Evolutionary conservation across 495 filamentous ascomycete genomes (phyloP).

Genomic region (Amphirosellinia nigrospora): DNA sequence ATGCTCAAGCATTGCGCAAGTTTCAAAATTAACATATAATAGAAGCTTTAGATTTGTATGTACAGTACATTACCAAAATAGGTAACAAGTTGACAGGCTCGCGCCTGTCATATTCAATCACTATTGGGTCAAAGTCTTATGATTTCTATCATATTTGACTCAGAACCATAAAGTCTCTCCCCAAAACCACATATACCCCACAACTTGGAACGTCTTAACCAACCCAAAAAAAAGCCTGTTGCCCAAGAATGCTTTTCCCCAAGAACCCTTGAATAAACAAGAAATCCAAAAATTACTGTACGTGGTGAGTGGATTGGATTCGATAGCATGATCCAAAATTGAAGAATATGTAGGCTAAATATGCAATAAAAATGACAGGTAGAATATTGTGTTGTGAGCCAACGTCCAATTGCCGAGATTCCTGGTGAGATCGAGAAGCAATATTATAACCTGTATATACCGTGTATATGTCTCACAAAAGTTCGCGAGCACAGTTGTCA

Average conservation of each 20-base stretch:
- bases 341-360: conserved; percentile 3
- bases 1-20: no score
- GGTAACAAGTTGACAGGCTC: conserved; percentile 1
- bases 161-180: neutral
- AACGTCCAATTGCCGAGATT: neutral
- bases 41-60: conserved; percentile 16
- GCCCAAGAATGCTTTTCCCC: neutral
- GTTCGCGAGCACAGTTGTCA: neutral
- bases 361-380: neutral
- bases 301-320: neutral
- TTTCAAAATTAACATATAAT: neutral
- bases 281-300: conserved; percentile 4
- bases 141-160: neutral
- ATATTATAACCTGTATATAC: conserved; percentile 9
- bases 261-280: neutral
- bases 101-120: conserved; percentile 4
- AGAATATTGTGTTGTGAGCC: neutral
- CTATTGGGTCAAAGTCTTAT: neutral
- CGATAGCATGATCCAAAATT: conserved; percentile 5
- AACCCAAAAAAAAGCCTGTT: neutral
- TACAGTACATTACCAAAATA: conserved; percentile 14
- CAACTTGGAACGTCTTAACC: conserved; percentile 13
- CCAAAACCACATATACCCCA: neutral
- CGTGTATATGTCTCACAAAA: neutral
- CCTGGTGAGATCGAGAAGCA: neutral